Conservation (phyloP, 208 protist species). For the Trypanosoma grayi region DNA sequence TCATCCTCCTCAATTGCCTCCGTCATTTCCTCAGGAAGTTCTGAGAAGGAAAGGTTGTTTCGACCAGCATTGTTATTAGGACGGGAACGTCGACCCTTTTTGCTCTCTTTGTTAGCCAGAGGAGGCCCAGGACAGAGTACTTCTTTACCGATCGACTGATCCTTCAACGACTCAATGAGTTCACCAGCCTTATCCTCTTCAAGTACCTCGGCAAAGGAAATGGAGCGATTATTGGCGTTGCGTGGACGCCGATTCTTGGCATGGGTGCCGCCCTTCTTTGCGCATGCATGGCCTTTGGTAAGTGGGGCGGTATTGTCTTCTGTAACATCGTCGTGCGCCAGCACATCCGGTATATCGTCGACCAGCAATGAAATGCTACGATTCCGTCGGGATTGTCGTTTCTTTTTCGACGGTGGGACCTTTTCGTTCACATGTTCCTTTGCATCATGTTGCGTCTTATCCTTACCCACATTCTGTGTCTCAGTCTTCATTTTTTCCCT, state of each 20-base stretch:
- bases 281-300: too few species aligned
- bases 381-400: not conserved
- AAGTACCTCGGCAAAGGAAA: constrained; percentile 46
- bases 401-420: not conserved
- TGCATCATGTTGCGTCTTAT: too few species aligned
- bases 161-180: not conserved
- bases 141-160: not conserved
- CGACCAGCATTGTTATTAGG: not conserved
- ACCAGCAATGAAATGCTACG: constrained; percentile 5
- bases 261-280: constrained; percentile 1
- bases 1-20: constrained; percentile 1
- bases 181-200: constrained; percentile 10
- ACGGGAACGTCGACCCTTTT: not conserved
- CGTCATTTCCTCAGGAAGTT: not conserved
- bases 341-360: not conserved
- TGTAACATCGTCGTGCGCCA: not conserved
- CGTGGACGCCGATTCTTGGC: constrained; percentile 29
- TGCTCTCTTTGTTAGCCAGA: not conserved
- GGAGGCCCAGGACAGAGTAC: not conserved
- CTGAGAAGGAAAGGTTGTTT: constrained; percentile 5
- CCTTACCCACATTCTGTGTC: too few species aligned
- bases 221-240: constrained; percentile 40
- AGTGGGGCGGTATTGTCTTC: not conserved
- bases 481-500: too few species aligned
- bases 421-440: constrained; percentile 2